phyloP scores from a whole-genome alignment of 345 rosid species.

The Rhizophora mangle region DNA sequence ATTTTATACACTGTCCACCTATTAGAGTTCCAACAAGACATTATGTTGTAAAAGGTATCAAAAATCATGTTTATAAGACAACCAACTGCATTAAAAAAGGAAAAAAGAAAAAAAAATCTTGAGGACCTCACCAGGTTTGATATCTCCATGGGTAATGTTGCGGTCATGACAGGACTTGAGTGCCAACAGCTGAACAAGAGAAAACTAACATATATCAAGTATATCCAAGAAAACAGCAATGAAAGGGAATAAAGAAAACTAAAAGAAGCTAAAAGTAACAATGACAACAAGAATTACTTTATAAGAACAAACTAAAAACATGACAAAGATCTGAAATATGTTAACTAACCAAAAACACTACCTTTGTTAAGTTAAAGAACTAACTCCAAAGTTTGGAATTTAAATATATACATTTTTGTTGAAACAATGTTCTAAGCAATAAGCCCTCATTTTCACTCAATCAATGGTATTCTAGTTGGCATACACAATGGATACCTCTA shows the following conservation, averaged over 20 bases:
- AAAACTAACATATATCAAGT: constrained; percentile 3
- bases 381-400: no score
- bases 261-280: no score
- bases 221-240: neutral
- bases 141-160: constrained; percentile 91
- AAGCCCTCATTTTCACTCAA: neutral
- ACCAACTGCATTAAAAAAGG: constrained; percentile 1
- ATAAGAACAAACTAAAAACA: neutral
- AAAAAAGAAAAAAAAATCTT: neutral
- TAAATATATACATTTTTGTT: neutral
- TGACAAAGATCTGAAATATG: neutral
- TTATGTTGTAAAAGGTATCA: neutral
- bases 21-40: neutral
- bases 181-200: constrained; percentile 61
- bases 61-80: neutral
- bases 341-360: neutral
- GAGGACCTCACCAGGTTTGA: constrained; percentile 77
- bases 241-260: neutral
- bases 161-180: constrained; percentile 91
- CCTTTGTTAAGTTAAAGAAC: neutral
- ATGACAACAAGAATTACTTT: no score
- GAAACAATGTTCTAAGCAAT: neutral
- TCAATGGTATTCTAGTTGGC: no score
- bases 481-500: neutral
- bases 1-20: neutral